Conservation (phyloP, 1,284 basidiomycete genomes). For the Sphaerobolus stellatus region DNA sequence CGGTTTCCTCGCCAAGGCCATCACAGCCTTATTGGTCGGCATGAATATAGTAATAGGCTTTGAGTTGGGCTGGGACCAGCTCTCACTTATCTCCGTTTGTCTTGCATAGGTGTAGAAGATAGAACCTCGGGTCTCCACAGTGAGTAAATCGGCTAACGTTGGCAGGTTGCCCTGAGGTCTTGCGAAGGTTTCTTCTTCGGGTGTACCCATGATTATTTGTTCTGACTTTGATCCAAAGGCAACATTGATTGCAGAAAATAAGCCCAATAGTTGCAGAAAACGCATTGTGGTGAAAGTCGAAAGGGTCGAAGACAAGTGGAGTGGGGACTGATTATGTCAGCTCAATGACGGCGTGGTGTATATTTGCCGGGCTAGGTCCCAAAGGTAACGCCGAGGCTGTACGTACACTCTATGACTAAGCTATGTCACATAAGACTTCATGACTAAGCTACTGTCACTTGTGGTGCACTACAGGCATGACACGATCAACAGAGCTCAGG, state of each 20-base stretch:
- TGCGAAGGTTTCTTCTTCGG: not conserved
- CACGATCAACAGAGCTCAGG: too few species aligned
- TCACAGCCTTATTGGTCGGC: constrained; percentile 80
- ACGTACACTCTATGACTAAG: too few species aligned
- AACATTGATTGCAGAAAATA: not conserved
- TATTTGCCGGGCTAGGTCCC: too few species aligned
- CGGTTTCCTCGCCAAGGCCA: constrained; percentile 73
- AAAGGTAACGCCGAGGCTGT: too few species aligned
- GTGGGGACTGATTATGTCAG: too few species aligned
- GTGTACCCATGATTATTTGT: not conserved
- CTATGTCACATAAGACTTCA: too few species aligned
- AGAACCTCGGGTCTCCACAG: constrained; percentile 65
- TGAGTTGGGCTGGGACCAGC: constrained; percentile 39
- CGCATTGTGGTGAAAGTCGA: too few species aligned
- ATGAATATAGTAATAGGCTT: constrained; percentile 55
- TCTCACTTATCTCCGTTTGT: constrained; percentile 57
- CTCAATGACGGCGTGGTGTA: too few species aligned
- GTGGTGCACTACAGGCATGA: too few species aligned
- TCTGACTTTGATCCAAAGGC: not conserved
- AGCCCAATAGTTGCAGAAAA: too few species aligned
- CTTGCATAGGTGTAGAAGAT: constrained; percentile 81
- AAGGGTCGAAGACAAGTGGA: too few species aligned
- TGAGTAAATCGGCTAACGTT: constrained; percentile 67
- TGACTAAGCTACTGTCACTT: too few species aligned
- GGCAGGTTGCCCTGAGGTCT: constrained; percentile 29